Base-by-base conservation (phyloP, 352 stramenopile species). In the Plasmopara halstedii region DNA sequence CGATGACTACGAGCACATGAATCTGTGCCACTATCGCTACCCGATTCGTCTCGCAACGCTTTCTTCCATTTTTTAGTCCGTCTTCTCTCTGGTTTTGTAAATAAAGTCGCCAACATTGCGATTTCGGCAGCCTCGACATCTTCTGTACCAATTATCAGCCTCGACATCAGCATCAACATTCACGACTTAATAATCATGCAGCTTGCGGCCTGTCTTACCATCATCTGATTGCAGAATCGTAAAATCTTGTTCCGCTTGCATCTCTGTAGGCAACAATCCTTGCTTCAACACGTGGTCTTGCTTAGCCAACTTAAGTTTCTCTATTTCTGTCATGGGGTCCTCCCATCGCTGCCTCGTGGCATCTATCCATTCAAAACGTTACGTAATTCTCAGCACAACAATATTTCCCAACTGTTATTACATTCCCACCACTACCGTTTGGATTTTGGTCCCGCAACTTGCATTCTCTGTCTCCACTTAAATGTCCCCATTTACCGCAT, bases 381-480 rank as follows among this genome's bases (percentile, higher is more conserved):
- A 35, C n/a, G 2, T 35, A 15, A 6, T 29, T 0, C 1, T 7
- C 26, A 41, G 39, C 23, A 56, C 9, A 20, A 37, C 20, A 34
- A 6, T 9, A 3, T 23, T 39, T 37, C 15, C 18, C n/a, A 32
- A 9, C 43, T 42, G 14, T 29, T 18, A 35, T 8, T 25, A 29
- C 14, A n/a, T 19, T 38, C 8, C 14, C 33, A 64, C 0, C 17
- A 20, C 35, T 50, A 83, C 71, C 75, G 39, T 83, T 78, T 0
- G 83, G 80, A 39, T 94, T 95, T 5, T 65, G 58, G 42, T 94
- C 62, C 10, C 73, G 65, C 35, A 90, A 33, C 33, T 69, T 53
- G 49, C 84, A 95, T 58, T 95, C 84, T 21, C 83, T 65, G 34
- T 95, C 84, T 10, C 83, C 83, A 17, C 75, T 91, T 42, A 81